Percentiles rank a stretch among this genome's conserved stretches.
phyloP scores from a whole-genome alignment of 2,329 filamentous ascomycete genomes.

The Penicillium sp. region DNA sequence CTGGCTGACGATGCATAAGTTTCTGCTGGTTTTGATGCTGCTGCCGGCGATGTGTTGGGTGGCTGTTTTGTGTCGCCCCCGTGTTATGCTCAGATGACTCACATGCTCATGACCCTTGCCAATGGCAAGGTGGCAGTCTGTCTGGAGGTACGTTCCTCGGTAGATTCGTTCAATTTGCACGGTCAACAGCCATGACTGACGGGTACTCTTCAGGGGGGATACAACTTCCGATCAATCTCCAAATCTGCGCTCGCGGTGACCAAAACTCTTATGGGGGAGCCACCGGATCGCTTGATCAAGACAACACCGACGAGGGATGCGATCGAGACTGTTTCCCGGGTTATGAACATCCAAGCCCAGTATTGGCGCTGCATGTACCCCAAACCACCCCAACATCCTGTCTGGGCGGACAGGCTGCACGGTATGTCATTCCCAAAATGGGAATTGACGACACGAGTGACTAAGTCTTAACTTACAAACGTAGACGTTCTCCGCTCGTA shows the following conservation, averaged over 20 bases:
- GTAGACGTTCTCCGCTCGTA: conserved; percentile 73
- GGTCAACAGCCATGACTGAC: neutral
- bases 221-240: conserved; percentile 91
- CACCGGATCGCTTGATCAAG: conserved; percentile 64
- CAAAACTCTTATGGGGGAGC: conserved; percentile 91
- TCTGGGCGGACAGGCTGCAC: conserved; percentile 62
- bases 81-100: conserved; percentile 98
- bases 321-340: conserved; percentile 59
- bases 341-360: conserved; percentile 59
- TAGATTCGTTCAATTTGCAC: neutral
- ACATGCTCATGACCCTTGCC: conserved; percentile 96
- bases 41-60: conserved; percentile 87
- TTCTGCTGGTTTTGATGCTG: conserved; percentile 93
- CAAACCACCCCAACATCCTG: conserved; percentile 43
- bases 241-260: conserved; percentile 90
- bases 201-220: conserved; percentile 64
- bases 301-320: conserved; percentile 53
- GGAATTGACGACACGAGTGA: neutral
- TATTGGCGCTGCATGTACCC: conserved; percentile 91
- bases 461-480: conserved; percentile 7
- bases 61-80: conserved; percentile 88
- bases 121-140: conserved; percentile 88
- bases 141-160: conserved; percentile 61
- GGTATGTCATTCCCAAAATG: conserved; percentile 35
- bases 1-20: conserved; percentile 50